Conservation (phyloP, 306 rosid genomes). For the Castanea sativa region DNA sequence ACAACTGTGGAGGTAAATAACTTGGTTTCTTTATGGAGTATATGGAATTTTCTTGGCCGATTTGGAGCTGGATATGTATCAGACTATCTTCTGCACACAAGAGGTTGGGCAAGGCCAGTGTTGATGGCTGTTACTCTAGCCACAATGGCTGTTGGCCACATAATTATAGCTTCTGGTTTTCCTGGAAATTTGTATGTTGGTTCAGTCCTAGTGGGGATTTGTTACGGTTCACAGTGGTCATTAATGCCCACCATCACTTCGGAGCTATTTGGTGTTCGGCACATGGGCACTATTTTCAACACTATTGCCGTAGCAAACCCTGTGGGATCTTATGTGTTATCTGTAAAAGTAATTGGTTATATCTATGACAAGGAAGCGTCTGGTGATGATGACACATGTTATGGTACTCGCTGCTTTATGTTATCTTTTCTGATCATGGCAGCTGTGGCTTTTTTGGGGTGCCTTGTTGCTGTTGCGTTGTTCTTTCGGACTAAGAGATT, state of each 20-base stretch:
- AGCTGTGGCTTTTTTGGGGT: constrained; percentile 54
- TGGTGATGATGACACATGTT: constrained; percentile 42
- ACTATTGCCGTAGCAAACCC: constrained; percentile 79
- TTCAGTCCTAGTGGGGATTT: constrained; percentile 75
- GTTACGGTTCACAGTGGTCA: constrained; percentile 91
- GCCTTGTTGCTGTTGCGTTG: constrained; percentile 55
- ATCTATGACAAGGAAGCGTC: constrained; percentile 66
- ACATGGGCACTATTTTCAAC: constrained; percentile 92
- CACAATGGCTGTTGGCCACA: constrained; percentile 66
- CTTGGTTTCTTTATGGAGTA: constrained; percentile 84
- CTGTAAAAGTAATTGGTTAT: constrained; percentile 83
- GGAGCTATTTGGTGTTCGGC: constrained; percentile 80
- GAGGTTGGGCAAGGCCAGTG: constrained; percentile 78
- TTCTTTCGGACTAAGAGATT: constrained; percentile 67
- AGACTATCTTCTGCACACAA: constrained; percentile 64
- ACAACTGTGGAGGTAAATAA: constrained; percentile 50
- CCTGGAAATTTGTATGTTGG: constrained; percentile 73
- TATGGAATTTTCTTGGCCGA: constrained; percentile 95
- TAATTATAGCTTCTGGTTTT: constrained; percentile 65
- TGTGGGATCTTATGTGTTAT: constrained; percentile 76
- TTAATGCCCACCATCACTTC: constrained; percentile 89
- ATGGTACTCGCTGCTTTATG: constrained; percentile 74
- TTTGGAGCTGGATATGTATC: constrained; percentile 86
- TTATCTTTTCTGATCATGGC: constrained; percentile 73
- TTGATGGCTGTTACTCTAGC: constrained; percentile 56